Base-by-base conservation (phyloP, 352 stramenopile genomes). In the Globisporangium camurandrum region DNA sequence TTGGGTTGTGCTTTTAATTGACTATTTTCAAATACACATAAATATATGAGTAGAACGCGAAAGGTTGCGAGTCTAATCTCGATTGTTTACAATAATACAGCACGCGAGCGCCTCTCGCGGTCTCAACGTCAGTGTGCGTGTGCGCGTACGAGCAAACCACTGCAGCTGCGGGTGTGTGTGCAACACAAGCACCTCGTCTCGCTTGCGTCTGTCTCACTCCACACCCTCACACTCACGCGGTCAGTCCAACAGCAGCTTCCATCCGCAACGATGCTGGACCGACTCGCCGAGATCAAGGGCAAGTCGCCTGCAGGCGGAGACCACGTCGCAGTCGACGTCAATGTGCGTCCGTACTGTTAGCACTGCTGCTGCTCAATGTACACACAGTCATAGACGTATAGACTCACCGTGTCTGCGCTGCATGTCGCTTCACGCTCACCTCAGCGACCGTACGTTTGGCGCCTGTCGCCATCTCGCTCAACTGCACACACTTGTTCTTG, bases 221-320 rank as follows among this genome's bases (percentile, higher is more conserved):
- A n/a, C n/a, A n/a, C n/a, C n/a, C n/a, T n/a, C n/a, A n/a, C n/a
- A n/a, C n/a, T n/a, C n/a, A n/a, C n/a, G n/a, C n/a, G n/a, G n/a
- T n/a, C n/a, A n/a, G n/a, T n/a, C n/a, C 7, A n/a, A 28, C n/a
- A 39, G 43, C 1, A 51, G 20, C 24, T 30, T 34, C 33, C n/a
- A 54, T 31, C 4, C 3, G 27, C 16, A 23, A 19, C n/a, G 1
- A 88, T 88, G 78, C 57, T 87, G 42, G 78, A 89, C 51, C 75
- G 75, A 39, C 61, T 89, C 6, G 75, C 75, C 33, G 78, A 89
- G 61, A 73, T 90, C 62, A 86, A 84, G 53, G 73, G 73, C 61
- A 74, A 68, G 41, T 48, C 64, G 8, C 43, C 42, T 1, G 36
- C 60, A 5, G 44, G 61, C 26, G 33, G 51, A 22, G 51, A 69